Evolutionary conservation across 2,329 filamentous ascomycete genomes (phyloP), one percentile per base, ranked within the genome.

Genomic region (Bipolaris gigantea): DNA sequence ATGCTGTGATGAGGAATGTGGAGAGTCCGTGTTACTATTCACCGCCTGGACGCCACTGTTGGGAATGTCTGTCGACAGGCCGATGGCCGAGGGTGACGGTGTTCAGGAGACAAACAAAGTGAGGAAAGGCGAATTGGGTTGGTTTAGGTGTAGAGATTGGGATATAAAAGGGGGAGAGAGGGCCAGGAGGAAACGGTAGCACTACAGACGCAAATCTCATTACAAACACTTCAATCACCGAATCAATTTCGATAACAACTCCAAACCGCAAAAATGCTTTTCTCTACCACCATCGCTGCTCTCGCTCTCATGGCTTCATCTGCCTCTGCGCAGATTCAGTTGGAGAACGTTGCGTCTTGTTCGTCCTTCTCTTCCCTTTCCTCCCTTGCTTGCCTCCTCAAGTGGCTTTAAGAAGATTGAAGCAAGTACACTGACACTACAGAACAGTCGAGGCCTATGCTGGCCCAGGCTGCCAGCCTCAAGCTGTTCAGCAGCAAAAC

Each of bases 291-390:
- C n/a, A 36, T 55, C 23, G 30, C 49, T 25, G 52, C 23, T 7
- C 30, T 50, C 48, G 41, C 52, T 42, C 41, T 55, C 15, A 40
- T 55, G 48, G 48, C 48, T 23, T 41, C 48, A 8, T 35, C 47
- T n/a, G 41, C 52, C 7, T n/a, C 25, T 25, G 51, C 51, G 23
- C 51, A 54, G 41, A 34, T 45, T 4, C 16, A 39, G 16, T 30
- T 55, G 11, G 52, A 51, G 21, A 55, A 55, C 13, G 23, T 55
- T 13, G 52, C 52, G 4, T 46, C 48, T 25, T 55, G 52, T 55
- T 25, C 23, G 52, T 21, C 5, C 4, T 16, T 21, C n/a, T 25
- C 11, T 1, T 2, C 4, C 8, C 35, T 16, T 27, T n/a, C 21
- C 21, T 25, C 23, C 21, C 2, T 25, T 18, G 13, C 15, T 25